Evolutionary conservation across 257 asterid genomes (phyloP).

Genomic region (Solanum gracilifrons): DNA sequence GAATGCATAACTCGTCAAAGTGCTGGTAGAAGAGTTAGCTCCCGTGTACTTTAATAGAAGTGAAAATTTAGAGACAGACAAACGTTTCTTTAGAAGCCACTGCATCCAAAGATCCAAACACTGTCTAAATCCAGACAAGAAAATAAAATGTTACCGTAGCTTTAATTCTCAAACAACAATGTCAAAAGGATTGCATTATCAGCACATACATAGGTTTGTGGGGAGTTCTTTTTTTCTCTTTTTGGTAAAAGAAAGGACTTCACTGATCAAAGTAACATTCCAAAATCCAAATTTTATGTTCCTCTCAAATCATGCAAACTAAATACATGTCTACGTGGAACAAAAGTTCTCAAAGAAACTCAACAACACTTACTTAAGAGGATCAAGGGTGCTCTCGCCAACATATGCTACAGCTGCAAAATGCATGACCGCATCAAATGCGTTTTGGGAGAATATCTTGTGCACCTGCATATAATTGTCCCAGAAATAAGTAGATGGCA

Average conservation of each 20-base stretch:
- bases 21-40: background rate
- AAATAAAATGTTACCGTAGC: background rate
- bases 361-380: conserved; percentile 54
- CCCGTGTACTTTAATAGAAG: background rate
- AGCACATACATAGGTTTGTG: background rate
- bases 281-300: background rate
- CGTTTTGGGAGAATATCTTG: conserved; percentile 12
- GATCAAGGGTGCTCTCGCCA: conserved; percentile 89
- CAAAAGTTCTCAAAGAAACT: background rate
- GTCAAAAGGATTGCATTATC: background rate
- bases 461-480: conserved; percentile 37
- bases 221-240: background rate
- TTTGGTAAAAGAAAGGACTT: background rate
- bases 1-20: background rate
- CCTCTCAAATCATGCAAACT: background rate
- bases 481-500: background rate
- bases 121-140: background rate
- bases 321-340: background rate
- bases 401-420: conserved; percentile 97
- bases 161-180: background rate
- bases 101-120: background rate
- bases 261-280: background rate
- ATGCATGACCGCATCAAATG: conserved; percentile 7
- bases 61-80: background rate
- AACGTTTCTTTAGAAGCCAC: background rate